Percentiles rank a stretch among this genome's conserved stretches.
Conservation (phyloP, 1,284 basidiomycete species). For the Trichosporon sp. region DNA sequence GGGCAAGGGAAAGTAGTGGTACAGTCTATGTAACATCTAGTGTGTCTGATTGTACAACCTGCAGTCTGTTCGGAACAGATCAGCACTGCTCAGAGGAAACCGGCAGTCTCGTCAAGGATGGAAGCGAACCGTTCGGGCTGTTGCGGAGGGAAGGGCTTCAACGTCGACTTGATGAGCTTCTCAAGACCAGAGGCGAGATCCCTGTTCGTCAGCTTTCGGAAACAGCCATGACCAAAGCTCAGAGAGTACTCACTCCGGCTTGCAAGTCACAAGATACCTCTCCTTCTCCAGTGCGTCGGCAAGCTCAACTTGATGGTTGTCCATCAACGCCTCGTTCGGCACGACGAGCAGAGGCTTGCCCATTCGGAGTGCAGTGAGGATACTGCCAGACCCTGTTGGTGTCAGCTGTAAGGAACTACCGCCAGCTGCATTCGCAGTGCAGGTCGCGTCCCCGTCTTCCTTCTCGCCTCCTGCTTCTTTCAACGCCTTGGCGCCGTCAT, state of each 20-base stretch:
- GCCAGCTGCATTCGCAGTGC: neutral
- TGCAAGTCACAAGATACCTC: slow-evolving; percentile 61
- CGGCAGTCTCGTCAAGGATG: slow-evolving; percentile 16
- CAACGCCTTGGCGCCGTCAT: too few relatives aligned
- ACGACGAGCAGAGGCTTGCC: slow-evolving; percentile 75
- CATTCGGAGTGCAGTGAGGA: slow-evolving; percentile 72
- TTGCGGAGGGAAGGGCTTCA: slow-evolving; percentile 19
- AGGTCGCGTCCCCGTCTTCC: too few relatives aligned
- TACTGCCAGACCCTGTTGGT: slow-evolving; percentile 87
- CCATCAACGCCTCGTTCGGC: slow-evolving; percentile 79
- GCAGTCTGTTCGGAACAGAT: too few relatives aligned
- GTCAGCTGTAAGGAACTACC: neutral
- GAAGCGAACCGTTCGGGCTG: slow-evolving; percentile 12
- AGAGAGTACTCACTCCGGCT: slow-evolving; percentile 32
- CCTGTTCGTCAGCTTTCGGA: slow-evolving; percentile 1
- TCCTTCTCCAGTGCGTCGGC: slow-evolving; percentile 62
- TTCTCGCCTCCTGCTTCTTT: neutral
- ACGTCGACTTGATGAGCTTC: slow-evolving; percentile 1
- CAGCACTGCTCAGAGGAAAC: too few relatives aligned
- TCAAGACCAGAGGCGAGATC: neutral
- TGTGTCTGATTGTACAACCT: neutral
- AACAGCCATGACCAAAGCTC: neutral
- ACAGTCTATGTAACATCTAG: neutral
- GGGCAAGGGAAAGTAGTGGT: slow-evolving; percentile 3
- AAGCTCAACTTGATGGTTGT: slow-evolving; percentile 90